Conservation (phyloP, 345 rosid species). For the Excoecaria cochinchinensis region DNA sequence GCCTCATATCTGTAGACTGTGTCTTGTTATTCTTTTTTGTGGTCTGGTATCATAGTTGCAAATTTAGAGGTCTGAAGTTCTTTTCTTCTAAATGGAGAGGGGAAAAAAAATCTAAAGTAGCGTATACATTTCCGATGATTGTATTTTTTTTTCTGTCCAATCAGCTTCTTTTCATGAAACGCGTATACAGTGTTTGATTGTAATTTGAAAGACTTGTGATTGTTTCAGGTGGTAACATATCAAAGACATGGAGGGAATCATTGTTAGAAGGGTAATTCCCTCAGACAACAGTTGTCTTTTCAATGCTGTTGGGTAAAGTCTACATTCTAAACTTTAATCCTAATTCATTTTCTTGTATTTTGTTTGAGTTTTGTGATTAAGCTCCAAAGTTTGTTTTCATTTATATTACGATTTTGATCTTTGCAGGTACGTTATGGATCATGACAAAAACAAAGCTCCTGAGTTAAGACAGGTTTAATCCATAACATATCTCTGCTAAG, state of each 20-base stretch:
- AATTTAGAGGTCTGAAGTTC: not conserved
- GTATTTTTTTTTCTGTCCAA: not conserved
- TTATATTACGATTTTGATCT: not conserved
- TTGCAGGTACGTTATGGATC: slow-evolving; percentile 85
- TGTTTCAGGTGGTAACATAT: slow-evolving; percentile 10
- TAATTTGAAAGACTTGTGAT: slow-evolving; percentile 5
- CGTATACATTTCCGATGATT: not conserved
- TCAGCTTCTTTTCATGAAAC: not conserved
- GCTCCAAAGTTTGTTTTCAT: not conserved
- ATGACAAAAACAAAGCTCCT: slow-evolving; percentile 54
- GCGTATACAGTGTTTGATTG: not conserved
- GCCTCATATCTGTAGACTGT: not conserved
- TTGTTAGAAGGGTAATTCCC: slow-evolving; percentile 86
- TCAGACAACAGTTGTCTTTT: slow-evolving; percentile 97
- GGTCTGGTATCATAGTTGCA: not conserved
- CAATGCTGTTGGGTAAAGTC: slow-evolving; percentile 79
- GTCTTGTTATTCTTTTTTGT: not conserved
- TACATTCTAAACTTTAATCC: not conserved
- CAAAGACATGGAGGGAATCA: slow-evolving; percentile 50
- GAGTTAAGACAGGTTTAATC: slow-evolving; percentile 50
- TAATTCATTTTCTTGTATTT: not conserved
- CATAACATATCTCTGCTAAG: not conserved
- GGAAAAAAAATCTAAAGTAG: not conserved
- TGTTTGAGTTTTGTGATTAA: not conserved
- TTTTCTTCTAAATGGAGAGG: not conserved